Base-by-base conservation (phyloP, 345 rosid genomes). In the Odontarrhena argentea region DNA sequence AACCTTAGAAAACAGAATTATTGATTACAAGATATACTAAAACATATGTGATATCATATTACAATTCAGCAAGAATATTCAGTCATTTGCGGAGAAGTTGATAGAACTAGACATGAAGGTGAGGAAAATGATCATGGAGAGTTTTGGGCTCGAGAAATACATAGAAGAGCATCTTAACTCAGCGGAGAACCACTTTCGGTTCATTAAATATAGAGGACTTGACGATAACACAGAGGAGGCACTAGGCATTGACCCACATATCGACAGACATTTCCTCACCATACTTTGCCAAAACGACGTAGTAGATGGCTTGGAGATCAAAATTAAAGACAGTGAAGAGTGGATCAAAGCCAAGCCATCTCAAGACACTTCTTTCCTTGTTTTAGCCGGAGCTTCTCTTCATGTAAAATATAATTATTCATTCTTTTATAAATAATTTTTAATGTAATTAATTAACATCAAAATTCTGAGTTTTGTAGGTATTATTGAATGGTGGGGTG, bases 101-200 rank as follows among this genome's bases (percentile, higher is more conserved):
- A 53, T 68, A 4, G 82, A 83, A 68, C 9, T 87, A 50, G 74
- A 74, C 34, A 63, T 71, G 45, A 75, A 18, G 70, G 83, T 82
- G 73, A 81, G 59, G 67, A 60, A 66, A 54, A 83, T 81, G 87
- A 69, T 83, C 35, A 75, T 83, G 34, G 90, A 85, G 71, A 80
- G 84, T 73, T 83, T 79, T 35, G 80, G 86, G 0, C 71, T 76
- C 7, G 68, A 69, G 40, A 72, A 77, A 58, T 65, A 78, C 63
- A 52, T 70, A 2, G 81, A 76, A 3, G 79, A 80, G 7, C 76
- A 76, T 53, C 60, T 61, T 11, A 73, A 60, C 13, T 72, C 81
- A 1, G 69, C 77, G 0, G 65, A 35, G 51, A 80, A 79, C 64
- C 77, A 74, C 14, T 66, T 86, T 22, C 74, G 74, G 36, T 18